These are phyloP conservation scores for Nitzschia putrida DNA, from an alignment of 108 stramenopile genomes.

Conservation along the genomic window DNA sequence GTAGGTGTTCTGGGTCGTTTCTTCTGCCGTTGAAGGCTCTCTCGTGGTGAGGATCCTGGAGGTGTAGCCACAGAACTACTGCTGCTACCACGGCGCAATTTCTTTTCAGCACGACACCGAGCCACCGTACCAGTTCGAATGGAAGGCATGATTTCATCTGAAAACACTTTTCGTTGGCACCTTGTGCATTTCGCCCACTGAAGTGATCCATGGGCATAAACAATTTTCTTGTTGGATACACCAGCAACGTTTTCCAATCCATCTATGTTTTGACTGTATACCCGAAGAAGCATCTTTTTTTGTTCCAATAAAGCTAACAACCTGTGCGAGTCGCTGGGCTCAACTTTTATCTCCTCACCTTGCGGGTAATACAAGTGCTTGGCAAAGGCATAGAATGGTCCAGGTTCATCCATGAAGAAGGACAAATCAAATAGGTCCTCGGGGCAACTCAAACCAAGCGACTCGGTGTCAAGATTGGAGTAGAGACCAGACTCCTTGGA, in stretches of 20 bases:
- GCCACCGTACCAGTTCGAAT: slow-evolving; percentile 63
- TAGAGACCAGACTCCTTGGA: slow-evolving; percentile 68
- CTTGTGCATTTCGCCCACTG: slow-evolving; percentile 57
- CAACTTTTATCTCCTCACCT: slow-evolving; percentile 29
- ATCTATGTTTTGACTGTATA: slow-evolving; percentile 88
- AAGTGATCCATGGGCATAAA: slow-evolving; percentile 83
- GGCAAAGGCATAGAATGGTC: slow-evolving; percentile 75
- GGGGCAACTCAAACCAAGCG: slow-evolving; percentile 48
- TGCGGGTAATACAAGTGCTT: slow-evolving; percentile 47
- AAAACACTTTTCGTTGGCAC: slow-evolving; percentile 55
- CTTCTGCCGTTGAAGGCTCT: slow-evolving; percentile 9
- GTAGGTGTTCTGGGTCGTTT: slow-evolving; percentile 9
- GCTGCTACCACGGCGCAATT: slow-evolving; percentile 3
- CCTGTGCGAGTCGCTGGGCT: slow-evolving; percentile 71
- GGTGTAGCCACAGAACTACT: not conserved
- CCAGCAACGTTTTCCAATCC: slow-evolving; percentile 68
- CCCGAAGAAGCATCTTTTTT: slow-evolving; percentile 59
- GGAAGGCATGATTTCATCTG: slow-evolving; percentile 51
- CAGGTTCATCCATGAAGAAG: slow-evolving; percentile 70
- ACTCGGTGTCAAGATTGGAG: slow-evolving; percentile 56
- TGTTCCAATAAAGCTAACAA: slow-evolving; percentile 70
- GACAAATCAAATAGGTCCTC: slow-evolving; percentile 86
- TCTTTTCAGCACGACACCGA: slow-evolving; percentile 40
- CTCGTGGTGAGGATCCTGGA: slow-evolving; percentile 4
- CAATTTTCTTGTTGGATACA: slow-evolving; percentile 60